Percentiles rank a stretch among this genome's conserved stretches.
These are phyloP conservation scores for Cryptococcus neoformans DNA, from an alignment of 1,284 basidiomycete genomes.

Conservation along the genomic window DNA sequence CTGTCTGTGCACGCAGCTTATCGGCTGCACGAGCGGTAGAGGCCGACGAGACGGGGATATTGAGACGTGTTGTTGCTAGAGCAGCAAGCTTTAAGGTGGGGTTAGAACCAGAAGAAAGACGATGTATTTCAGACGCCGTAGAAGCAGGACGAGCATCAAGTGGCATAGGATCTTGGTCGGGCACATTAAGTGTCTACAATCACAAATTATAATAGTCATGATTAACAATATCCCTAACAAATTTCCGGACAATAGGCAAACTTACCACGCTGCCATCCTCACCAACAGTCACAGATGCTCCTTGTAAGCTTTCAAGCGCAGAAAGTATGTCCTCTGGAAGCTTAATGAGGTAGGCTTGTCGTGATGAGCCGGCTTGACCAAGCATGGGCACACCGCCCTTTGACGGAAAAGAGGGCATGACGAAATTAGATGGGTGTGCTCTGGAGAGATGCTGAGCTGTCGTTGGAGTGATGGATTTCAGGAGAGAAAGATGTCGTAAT, in stretches of 20 bases:
- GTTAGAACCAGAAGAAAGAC: conserved; percentile 4
- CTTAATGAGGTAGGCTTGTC: conserved; percentile 33
- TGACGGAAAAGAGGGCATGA: conserved; percentile 8
- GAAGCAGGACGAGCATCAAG: conserved; percentile 24
- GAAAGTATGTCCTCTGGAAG: conserved; percentile 38
- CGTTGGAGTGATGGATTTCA: background rate
- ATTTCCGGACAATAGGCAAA: background rate
- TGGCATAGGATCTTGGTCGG: conserved; percentile 19
- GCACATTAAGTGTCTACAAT: conserved; percentile 25
- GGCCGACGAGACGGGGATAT: conserved; percentile 26
- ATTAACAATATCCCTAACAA: too few species aligned
- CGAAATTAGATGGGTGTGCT: conserved; percentile 13
- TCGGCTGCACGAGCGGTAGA: conserved; percentile 26
- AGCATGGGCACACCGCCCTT: conserved; percentile 18
- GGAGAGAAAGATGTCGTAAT: background rate
- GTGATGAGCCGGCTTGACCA: conserved; percentile 15
- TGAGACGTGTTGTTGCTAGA: conserved; percentile 37
- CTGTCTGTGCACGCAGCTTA: conserved; percentile 28
- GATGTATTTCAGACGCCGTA: conserved; percentile 28
- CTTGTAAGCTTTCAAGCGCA: conserved; percentile 15
- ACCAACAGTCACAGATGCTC: conserved; percentile 16
- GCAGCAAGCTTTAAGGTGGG: conserved; percentile 20
- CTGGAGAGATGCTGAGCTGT: background rate
- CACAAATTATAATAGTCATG: too few species aligned
- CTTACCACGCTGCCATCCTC: conserved; percentile 27